Base-by-base conservation (phyloP, 192 early-diverging fungal species). In the Gryganskiella cystojenkinii region DNA sequence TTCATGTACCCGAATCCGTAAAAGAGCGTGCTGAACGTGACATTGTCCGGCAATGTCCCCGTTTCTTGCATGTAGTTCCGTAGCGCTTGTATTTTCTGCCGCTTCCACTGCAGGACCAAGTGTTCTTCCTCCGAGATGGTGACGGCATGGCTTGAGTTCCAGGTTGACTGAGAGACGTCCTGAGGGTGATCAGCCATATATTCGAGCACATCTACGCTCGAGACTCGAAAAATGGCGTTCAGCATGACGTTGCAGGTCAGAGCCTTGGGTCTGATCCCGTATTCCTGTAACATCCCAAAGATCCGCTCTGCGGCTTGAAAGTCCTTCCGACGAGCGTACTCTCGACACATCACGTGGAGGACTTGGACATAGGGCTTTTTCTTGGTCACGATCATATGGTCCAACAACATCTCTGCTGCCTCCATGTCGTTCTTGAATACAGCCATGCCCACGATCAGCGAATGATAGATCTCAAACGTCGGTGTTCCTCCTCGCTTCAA, bases 351-450 rank as follows among this genome's bases (percentile, higher is more conserved):
- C 6, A 78, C 61, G 35, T 78, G 74, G 15, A 78, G 53, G 1
- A 78, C 74, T 42, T 67, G 74, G 13, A 64, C 74, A 25, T 78
- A 78, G 35, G 74, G 74, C 13, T 22, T 57, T 42, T 53, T 53
- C 40, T 69, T 78, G 13, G 22, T 56, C 24, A 78, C 44, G 30
- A 78, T 56, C 74, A 78, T 78, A 40, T 78, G 74, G 40, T 78
- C 74, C 55, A 78, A 22, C 20, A 78, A 19, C 56, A 78, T 19
- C 50, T 78, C 74, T 17, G 74, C 61, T 7, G 66, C 74, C 61
- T 78, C 74, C 66, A 78, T 68, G 52, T 78, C 67, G 54, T 78
- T 78, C 66, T 78, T 69, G 49, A 78, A 78, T 0, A 47, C 52
- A 0, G 74, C 28, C 55, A 78, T 13, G 5, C 74, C 74, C 35